These are phyloP conservation scores for Dalbergia oliveri DNA, from an alignment of 306 rosid genomes.

Conservation along the genomic window DNA sequence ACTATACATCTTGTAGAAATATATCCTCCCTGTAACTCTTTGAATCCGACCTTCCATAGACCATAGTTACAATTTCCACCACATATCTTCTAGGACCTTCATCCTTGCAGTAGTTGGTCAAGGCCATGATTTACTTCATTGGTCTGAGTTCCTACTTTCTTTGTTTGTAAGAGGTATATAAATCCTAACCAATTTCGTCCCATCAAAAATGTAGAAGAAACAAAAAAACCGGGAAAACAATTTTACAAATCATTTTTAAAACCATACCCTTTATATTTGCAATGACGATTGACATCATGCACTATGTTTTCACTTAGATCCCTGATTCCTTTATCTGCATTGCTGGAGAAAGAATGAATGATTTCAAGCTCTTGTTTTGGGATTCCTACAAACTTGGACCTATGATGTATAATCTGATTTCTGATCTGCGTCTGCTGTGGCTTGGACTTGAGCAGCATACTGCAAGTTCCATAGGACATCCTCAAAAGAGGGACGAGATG, in stretches of 20 bases:
- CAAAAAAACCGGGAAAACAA: not conserved
- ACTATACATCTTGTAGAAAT: conserved; percentile 6
- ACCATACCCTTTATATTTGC: conserved; percentile 47
- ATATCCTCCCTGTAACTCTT: not conserved
- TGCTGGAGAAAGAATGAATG: conserved; percentile 21
- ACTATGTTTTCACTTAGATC: conserved; percentile 15
- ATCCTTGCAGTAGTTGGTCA: conserved; percentile 8
- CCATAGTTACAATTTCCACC: conserved; percentile 15
- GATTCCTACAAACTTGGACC: conserved; percentile 31
- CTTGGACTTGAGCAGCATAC: conserved; percentile 90
- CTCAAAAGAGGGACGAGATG: conserved; percentile 80
- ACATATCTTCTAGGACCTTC: conserved; percentile 21
- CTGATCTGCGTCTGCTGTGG: conserved; percentile 81
- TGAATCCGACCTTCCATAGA: conserved; percentile 22
- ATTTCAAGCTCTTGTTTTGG: conserved; percentile 31
- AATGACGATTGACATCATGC: conserved; percentile 27
- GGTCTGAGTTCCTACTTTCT: conserved; percentile 20
- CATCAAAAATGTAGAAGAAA: conserved; percentile 34
- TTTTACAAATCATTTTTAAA: conserved; percentile 44
- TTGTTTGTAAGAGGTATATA: not conserved
- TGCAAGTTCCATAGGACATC: conserved; percentile 86
- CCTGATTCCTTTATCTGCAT: conserved; percentile 10
- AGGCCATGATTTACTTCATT: conserved; percentile 23
- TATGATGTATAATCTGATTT: conserved; percentile 66
- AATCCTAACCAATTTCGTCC: conserved; percentile 25